Evolutionary conservation across 164 flowering plant genomes (phyloP).

Genomic region (Hamamelis virginiana): DNA sequence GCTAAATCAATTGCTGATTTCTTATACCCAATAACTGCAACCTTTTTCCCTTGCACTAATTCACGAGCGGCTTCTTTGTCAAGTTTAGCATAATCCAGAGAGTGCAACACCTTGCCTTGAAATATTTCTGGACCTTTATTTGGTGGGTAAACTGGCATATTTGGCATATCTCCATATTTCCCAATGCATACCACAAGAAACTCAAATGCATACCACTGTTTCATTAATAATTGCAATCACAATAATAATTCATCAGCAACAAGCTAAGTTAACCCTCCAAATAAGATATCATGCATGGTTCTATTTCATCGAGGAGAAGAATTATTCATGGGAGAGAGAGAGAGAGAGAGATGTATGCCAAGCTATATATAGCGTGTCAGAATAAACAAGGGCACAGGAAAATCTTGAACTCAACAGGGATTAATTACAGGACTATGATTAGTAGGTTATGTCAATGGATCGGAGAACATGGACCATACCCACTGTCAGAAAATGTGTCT

Average conservation of each 20-base stretch:
- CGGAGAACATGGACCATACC: no score
- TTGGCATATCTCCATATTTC: slow-evolving; percentile 81
- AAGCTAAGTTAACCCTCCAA: no score
- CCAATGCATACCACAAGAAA: slow-evolving; percentile 77
- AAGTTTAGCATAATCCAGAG: slow-evolving; percentile 78
- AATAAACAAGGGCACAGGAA: no score
- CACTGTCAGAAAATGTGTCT: no score
- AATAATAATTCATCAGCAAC: neutral
- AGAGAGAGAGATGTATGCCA: no score
- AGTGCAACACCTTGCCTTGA: slow-evolving; percentile 76
- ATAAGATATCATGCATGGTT: no score
- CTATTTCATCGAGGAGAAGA: no score
- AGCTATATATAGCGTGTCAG: no score
- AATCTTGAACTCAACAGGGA: no score
- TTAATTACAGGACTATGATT: no score
- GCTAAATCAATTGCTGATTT: slow-evolving; percentile 93
- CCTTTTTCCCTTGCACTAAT: slow-evolving; percentile 69
- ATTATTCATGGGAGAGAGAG: no score
- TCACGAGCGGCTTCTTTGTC: slow-evolving; percentile 50
- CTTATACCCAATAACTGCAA: slow-evolving; percentile 79
- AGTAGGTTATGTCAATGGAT: no score
- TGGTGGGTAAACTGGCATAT: slow-evolving; percentile 51
- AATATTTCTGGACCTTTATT: slow-evolving; percentile 74
- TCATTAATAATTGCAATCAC: neutral
- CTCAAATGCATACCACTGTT: slow-evolving; percentile 77